Evolutionary conservation across 805 yeast species (phyloP).

Genomic region (Nakazawaea ambrosiae): DNA sequence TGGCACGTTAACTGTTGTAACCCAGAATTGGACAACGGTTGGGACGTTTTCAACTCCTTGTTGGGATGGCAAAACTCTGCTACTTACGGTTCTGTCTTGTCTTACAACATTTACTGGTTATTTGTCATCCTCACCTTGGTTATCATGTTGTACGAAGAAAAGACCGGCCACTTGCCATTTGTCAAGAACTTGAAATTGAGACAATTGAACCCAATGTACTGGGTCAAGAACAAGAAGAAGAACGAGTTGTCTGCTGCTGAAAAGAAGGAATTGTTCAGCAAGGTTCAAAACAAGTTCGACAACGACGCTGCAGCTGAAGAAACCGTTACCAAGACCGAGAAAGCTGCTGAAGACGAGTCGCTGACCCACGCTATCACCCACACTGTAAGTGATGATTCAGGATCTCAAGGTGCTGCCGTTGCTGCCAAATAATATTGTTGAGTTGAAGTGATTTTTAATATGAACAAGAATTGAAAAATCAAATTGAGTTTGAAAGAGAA

Average conservation of each 20-base stretch:
- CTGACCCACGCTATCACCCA: slow-evolving; percentile 2
- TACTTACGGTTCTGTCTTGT: slow-evolving; percentile 83
- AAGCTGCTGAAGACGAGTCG: neutral
- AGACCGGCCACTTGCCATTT: slow-evolving; percentile 73
- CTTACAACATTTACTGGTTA: slow-evolving; percentile 89
- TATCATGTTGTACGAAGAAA: slow-evolving; percentile 79
- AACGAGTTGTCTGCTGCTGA: slow-evolving; percentile 46
- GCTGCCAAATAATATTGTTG: slow-evolving; percentile 1
- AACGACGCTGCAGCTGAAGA: slow-evolving; percentile 10
- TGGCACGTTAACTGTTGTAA: slow-evolving; percentile 99
- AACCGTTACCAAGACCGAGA: neutral
- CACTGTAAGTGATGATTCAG: neutral
- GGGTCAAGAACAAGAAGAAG: slow-evolving; percentile 63
- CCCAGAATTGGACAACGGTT: slow-evolving; percentile 86
- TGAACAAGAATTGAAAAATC: neutral
- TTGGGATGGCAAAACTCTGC: slow-evolving; percentile 98
- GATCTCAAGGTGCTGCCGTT: neutral
- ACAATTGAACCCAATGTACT: slow-evolving; percentile 65
- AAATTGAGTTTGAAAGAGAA: no score
- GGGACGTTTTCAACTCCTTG: slow-evolving; percentile 94
- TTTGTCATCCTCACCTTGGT: slow-evolving; percentile 44
- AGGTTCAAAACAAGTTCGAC: slow-evolving; percentile 27
- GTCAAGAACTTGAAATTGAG: slow-evolving; percentile 38
- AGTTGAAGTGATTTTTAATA: neutral
- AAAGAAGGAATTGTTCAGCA: slow-evolving; percentile 42